Evolutionary conservation across 129 eudicot genomes (phyloP), one percentile per base, ranked within the genome.

Genomic region (Daucus carota): DNA sequence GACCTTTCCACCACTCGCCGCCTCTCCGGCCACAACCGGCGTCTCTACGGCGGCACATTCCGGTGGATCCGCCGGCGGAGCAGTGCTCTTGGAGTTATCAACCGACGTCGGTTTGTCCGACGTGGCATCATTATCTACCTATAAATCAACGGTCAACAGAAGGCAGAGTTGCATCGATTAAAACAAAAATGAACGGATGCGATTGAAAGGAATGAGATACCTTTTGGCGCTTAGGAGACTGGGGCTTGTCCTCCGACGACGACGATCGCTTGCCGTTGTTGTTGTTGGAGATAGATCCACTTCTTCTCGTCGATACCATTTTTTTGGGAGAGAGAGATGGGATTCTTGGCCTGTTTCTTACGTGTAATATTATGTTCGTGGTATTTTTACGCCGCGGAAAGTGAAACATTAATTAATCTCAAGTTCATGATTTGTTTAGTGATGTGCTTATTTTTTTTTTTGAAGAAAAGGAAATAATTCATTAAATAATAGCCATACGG

Each of bases 221-320:
- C 93, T 89, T 92, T 38, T 40, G 96, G 69, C 93, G 97, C 79
- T 86, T 89, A n/a, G 96, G 90, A 31, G 96, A 92, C 46, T 93
- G 84, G 69, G 90, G 89, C 70, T 86, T 86, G 10, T 81, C 85
- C 44, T 92, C 92, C 9, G 96, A 83, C 38, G 96, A 89, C 1
- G 96, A 77, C 26, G 96, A 81, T 79, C 90, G 79, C 76, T 86
- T 88, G 78, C 17, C 82, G 77, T 74, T 77, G 77, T 16, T 79
- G 77, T 32, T 79, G 76, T 73, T 77, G 29, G 96, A 80, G 50
- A 78, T 74, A 73, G 97, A 92, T 92, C 97, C 97, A 77, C 93
- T 90, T 72, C 97, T 85, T 84, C 97, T 88, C 66, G 97, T 92
- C 44, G 97, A 86, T 29, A 92, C 97, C 97, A 92, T 92, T 70